Evolutionary conservation across 768 basidiomycete species (phyloP).

Genomic region (Suillus bovinus): DNA sequence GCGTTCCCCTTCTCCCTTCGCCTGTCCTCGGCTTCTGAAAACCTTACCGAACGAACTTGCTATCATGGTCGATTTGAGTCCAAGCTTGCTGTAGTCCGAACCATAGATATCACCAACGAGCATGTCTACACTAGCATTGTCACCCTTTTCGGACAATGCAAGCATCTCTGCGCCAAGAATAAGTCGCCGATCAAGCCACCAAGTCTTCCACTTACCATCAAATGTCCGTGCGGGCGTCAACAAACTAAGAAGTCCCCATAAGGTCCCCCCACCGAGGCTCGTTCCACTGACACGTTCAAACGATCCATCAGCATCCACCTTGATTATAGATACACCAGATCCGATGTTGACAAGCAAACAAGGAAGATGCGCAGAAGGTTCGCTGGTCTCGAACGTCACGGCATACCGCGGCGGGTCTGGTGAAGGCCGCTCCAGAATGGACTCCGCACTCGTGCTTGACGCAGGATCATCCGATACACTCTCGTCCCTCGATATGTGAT

Average conservation of each 20-base stretch:
- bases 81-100: constrained; percentile 93
- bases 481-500: constrained; percentile 24
- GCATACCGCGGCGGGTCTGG: constrained; percentile 88
- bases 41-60: constrained; percentile 99
- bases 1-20: constrained; percentile 46
- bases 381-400: constrained; percentile 80
- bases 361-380: constrained; percentile 86
- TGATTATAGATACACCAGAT: constrained; percentile 96
- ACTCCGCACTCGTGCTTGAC: constrained; percentile 14
- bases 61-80: constrained; percentile 96
- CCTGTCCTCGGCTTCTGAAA: constrained; percentile 77
- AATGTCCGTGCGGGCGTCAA: constrained; percentile 94
- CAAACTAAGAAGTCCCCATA: constrained; percentile 94
- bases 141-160: constrained; percentile 87
- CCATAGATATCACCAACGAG: constrained; percentile 99
- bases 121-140: constrained; percentile 96
- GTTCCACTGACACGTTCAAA: constrained; percentile 98
- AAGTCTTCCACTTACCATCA: constrained; percentile 70
- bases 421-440: constrained; percentile 74
- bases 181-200: constrained; percentile 4
- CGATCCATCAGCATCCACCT: constrained; percentile 91
- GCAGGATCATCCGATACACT: constrained; percentile 4
- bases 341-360: constrained; percentile 98
- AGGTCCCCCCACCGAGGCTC: constrained; percentile 93
- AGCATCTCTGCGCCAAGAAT: constrained; percentile 78